Evolutionary conservation across 1,284 basidiomycete genomes (phyloP), one percentile per base, ranked within the genome.

Genomic region (Austroboletus niveus): DNA sequence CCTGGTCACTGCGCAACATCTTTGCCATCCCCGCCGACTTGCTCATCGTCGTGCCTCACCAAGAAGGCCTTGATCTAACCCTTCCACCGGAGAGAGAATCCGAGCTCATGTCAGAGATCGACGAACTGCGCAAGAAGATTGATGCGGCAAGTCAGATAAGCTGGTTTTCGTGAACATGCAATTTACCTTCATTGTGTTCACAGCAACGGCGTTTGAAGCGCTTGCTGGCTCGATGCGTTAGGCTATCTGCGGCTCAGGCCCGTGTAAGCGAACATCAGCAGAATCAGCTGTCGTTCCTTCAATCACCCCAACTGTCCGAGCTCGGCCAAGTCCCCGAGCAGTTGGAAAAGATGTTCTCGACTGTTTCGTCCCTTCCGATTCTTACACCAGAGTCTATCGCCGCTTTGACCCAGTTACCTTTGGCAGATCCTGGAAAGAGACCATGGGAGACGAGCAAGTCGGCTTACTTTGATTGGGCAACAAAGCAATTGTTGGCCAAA

Each of bases 1-100:
- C 82, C 1, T 90, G 88, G 87, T 82, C 81, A 9, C 64, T 89
- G 61, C 74, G 88, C 31, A 90, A 90, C 64, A 87, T 89, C 54
- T 90, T 90, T 62, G 77, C 80, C 41, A 74, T 90, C 15, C 80
- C 82, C 2, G 73, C 77, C 2, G 80, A 84, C 55, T 61, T 89
- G 22, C 82, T 81, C 2, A 69, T 89, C 41, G 82, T 90, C 9
- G 75, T 83, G 3, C 87, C 86, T 1, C 86, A 89, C 59, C 85
- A 89, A 49, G 74, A 73, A 41, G 76, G 78, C 1, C 66, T 87
- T 17, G 74, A 85, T 63, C 69, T 88, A 36, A 74, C 75, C 3
- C 60, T 69, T 29, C 73, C 73, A 0, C 69, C 73, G 5, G 78
- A 80, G 60, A 72, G 71, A 57, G 85, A 87, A 63, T 65, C 72